phyloP scores from a whole-genome alignment of 208 protist species.

The Leishmania aethiopica region DNA sequence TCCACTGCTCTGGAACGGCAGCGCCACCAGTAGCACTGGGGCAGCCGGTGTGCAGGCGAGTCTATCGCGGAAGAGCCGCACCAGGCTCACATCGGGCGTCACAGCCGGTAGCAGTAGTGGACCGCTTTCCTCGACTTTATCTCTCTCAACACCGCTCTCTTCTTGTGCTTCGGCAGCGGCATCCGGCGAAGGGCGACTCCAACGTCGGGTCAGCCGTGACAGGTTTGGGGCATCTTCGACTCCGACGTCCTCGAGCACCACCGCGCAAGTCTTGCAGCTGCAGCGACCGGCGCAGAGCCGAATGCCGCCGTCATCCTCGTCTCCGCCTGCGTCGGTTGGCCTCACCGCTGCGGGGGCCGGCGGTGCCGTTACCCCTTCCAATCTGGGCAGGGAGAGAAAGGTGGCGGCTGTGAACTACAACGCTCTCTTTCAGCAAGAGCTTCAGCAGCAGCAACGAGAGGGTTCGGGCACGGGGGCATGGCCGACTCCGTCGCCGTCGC shows the following conservation, averaged over 20 bases:
- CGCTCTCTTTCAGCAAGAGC: conserved; percentile 31
- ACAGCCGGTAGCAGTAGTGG: neutral
- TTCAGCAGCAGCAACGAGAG: conserved; percentile 1
- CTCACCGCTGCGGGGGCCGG: neutral
- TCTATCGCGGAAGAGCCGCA: conserved; percentile 2
- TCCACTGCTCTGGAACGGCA: conserved; percentile 25
- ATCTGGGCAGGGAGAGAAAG: conserved; percentile 2
- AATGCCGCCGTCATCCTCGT: neutral
- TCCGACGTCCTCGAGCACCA: neutral
- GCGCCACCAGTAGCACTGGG: conserved; percentile 1
- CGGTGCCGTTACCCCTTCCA: neutral
- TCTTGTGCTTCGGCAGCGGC: conserved; percentile 5
- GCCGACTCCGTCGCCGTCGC: neutral
- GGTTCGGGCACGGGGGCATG: neutral
- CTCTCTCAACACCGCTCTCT: conserved; percentile 17
- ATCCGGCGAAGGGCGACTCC: neutral
- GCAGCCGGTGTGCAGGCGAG: neutral
- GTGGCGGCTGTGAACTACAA: conserved; percentile 49
- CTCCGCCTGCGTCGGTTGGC: neutral
- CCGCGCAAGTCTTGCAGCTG: conserved; percentile 10
- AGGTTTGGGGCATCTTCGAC: neutral
- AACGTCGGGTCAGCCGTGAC: neutral
- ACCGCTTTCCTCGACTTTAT: neutral
- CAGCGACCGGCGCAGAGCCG: conserved; percentile 5
- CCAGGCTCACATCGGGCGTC: neutral